Percentiles rank a stretch among this genome's conserved stretches.
phyloP scores from a whole-genome alignment of 148 eudicot genomes.

The Pharnaceum exiguum region DNA sequence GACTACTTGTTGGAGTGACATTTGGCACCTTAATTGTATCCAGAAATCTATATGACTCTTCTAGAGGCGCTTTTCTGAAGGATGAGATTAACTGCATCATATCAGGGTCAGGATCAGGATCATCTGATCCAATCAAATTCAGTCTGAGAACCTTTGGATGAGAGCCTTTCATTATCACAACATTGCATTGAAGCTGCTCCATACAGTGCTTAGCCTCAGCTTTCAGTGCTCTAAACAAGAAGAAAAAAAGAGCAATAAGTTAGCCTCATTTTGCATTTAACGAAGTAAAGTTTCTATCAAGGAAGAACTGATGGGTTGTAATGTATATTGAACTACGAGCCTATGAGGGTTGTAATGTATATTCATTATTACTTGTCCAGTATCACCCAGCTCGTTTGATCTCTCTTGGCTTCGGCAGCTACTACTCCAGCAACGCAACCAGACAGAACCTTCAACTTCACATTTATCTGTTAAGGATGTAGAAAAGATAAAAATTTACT shows the following conservation, averaged over 20 bases:
- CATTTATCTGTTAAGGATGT: slow-evolving; percentile 42
- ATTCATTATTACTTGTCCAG: slow-evolving; percentile 75
- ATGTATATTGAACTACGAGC: too few species aligned
- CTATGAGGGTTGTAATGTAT: too few species aligned
- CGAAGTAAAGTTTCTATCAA: too few species aligned
- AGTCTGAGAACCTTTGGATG: slow-evolving; percentile 69
- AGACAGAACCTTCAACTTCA: slow-evolving; percentile 60
- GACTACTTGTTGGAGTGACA: slow-evolving; percentile 71
- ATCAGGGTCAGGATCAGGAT: slow-evolving; percentile 32
- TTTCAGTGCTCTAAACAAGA: slow-evolving; percentile 41
- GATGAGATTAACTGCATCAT: slow-evolving; percentile 15
- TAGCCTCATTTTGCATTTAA: background rate
- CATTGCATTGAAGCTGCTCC: slow-evolving; percentile 75
- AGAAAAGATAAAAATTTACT: background rate
- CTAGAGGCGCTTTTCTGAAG: slow-evolving; percentile 13
- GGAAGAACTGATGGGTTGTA: too few species aligned
- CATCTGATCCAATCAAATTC: slow-evolving; percentile 48
- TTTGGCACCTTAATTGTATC: slow-evolving; percentile 51
- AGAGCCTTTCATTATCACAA: slow-evolving; percentile 60
- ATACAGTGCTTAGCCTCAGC: slow-evolving; percentile 62
- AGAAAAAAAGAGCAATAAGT: background rate
- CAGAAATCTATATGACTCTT: slow-evolving; percentile 22
- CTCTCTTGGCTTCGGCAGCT: slow-evolving; percentile 65
- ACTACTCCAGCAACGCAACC: slow-evolving; percentile 51
- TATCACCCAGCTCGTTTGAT: slow-evolving; percentile 61